Evolutionary conservation across 1,284 basidiomycete species (phyloP), one percentile per base, ranked within the genome.

Genomic region (Trichosporon inkin): DNA sequence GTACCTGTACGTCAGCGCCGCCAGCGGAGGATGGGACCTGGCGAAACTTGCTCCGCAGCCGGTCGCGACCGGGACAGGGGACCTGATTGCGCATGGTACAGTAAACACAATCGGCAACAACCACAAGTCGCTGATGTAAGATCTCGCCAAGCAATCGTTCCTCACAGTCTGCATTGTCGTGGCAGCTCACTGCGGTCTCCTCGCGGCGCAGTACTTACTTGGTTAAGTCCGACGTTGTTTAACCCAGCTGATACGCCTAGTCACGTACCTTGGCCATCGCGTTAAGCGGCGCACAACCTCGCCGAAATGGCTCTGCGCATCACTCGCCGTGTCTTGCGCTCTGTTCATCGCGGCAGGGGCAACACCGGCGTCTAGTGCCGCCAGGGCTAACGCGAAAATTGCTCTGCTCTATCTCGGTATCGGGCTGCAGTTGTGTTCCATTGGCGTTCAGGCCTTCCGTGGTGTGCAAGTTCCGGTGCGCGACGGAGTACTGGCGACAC

Each of bases 1-100:
- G 5, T 69, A 72, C 52, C 63, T 72, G 2, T 73, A 67, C 52
- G 68, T 72, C 36, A 71, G 70, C n/a, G 68, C 71, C 4, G 64
- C 67, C 0, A 63, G 63, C 40, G 70, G 68, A 6, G 66, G 68
- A 32, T 74, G 72, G 71, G 49, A 44, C 40, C 35, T 57, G 1
- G 24, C 37, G 0, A 40, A 20, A 8, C 36, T 54, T 20, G 28
- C 53, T 17, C 16, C n/a, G 8, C 54, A 52, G 4, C 13, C 39
- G 14, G 17, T 10, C 1, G 13, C n/a, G n/a, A n/a, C 36, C 34
- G 17, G 5, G 6, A 20, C 17, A 16, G 19, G 34, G 13, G 41
- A 24, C 6, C 32, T 35, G n/a, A 20, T 56, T 0, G 13, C 13
- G 2, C 51, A 61, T 19, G 38, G 59, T 56, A 6, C 5, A 55